Evolutionary conservation across 352 stramenopile species (phyloP), one percentile per base, ranked within the genome.

Genomic region (Pythium rishiriense): DNA sequence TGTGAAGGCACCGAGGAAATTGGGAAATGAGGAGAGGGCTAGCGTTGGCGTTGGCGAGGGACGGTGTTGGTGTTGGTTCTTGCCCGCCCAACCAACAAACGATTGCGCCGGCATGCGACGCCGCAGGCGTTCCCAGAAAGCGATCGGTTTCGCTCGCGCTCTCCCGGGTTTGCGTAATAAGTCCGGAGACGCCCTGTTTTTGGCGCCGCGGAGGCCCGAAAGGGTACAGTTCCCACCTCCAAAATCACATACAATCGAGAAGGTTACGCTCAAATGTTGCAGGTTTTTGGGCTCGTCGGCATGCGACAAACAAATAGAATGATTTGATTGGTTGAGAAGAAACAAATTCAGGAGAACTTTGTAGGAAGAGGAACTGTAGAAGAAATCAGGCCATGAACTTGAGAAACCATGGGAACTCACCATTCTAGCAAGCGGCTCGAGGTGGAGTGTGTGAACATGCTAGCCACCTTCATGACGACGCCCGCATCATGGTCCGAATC

Each of bases 11-110:
- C 35, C 61, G 58, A 47, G 42, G n/a, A 49, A 78, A 73, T 79
- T 78, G 31, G 60, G 42, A 47, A 78, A 80, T 80, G 72, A 76
- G 19, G 15, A 12, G 25, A 15, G 47, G 24, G 24, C 47, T n/a
- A n/a, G n/a, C n/a, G n/a, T 14, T 39, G 33, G 3, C 33, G 6
- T 9, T 3, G 33, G 3, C 10, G 10, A 39, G 2, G 3, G 33
- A 14, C 33, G 33, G 3, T 14, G 33, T 39, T 14, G 33, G 33
- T 14, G 33, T 39, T 39, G 33, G 33, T 39, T 39, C 17, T 39
- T 39, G 33, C 33, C 33, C 33, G 3, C 12, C 17, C 49, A 28
- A 33, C 46, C 46, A 52, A 28, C 46, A 52, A 35, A 39, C 33
- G 33, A 39, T 39, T 39, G 33, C 33, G 11, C 33, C 21, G 24